These are phyloP conservation scores for Noccaea bulbosa DNA, from an alignment of 345 rosid genomes.

Conservation along the genomic window DNA sequence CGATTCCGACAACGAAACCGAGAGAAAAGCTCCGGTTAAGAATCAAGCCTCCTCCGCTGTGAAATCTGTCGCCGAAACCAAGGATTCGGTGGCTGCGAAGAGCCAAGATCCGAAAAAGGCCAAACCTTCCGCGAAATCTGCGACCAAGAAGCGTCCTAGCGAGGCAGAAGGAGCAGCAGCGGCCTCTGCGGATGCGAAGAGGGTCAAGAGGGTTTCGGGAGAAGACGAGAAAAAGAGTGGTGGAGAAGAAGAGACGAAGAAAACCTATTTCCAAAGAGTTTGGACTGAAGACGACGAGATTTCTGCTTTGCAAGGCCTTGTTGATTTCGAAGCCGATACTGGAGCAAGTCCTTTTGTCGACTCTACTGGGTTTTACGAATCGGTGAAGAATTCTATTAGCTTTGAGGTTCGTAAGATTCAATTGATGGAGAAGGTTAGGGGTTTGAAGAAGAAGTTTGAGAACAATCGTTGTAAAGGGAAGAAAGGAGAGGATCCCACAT, in stretches of 20 bases:
- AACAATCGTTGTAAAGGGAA: constrained; percentile 40
- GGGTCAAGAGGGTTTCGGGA: constrained; percentile 28
- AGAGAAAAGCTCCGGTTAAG: constrained; percentile 17
- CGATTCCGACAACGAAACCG: constrained; percentile 41
- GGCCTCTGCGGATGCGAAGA: constrained; percentile 18
- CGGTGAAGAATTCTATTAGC: constrained; percentile 44
- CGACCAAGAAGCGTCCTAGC: constrained; percentile 28
- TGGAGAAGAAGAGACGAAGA: constrained; percentile 34
- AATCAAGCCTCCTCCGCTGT: constrained; percentile 36
- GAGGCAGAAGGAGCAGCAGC: constrained; percentile 10
- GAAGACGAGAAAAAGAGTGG: constrained; percentile 19
- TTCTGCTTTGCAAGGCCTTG: constrained; percentile 42
- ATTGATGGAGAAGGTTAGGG: constrained; percentile 48
- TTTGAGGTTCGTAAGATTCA: constrained; percentile 45
- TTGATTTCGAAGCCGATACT: constrained; percentile 39
- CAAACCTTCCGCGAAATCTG: constrained; percentile 8
- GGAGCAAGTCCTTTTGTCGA: constrained; percentile 44
- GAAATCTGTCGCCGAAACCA: constrained; percentile 36
- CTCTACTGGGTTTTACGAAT: constrained; percentile 39
- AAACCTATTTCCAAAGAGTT: constrained; percentile 34
- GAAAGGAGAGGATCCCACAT: constrained; percentile 37
- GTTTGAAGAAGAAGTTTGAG: constrained; percentile 49
- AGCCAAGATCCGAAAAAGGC: constrained; percentile 24
- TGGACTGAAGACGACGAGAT: constrained; percentile 59
- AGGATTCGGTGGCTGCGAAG: constrained; percentile 2